phyloP scores from a whole-genome alignment of 2,329 filamentous ascomycete genomes.

The Xylariaceae sp. region DNA sequence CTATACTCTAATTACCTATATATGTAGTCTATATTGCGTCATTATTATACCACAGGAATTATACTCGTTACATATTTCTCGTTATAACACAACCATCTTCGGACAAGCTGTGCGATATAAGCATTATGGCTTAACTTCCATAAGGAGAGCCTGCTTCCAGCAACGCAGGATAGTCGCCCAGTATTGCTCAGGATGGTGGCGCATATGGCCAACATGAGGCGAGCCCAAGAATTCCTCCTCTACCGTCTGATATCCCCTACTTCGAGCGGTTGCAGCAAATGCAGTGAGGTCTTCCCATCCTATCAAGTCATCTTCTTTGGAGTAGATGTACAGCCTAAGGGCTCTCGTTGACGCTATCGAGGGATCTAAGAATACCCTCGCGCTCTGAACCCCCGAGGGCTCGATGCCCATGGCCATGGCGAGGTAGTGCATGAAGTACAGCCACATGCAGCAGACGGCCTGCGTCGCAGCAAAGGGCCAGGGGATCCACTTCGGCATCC shows the following conservation, averaged over 20 bases:
- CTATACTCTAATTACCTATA: no score
- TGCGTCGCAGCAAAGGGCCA: constrained; percentile 48
- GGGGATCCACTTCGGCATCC: constrained; percentile 43
- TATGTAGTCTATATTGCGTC: no score
- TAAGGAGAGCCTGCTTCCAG: constrained; percentile 24
- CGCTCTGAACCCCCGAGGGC: constrained; percentile 38
- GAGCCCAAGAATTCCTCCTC: constrained; percentile 54
- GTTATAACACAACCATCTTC: no score
- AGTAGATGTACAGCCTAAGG: constrained; percentile 55
- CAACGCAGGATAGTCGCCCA: constrained; percentile 43
- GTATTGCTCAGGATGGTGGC: constrained; percentile 52
- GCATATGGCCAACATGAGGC: constrained; percentile 59
- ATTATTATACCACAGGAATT: no score
- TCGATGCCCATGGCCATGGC: constrained; percentile 37
- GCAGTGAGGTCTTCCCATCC: constrained; percentile 51
- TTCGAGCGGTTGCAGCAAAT: constrained; percentile 45
- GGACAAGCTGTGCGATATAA: no score
- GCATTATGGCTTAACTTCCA: not conserved
- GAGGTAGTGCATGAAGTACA: constrained; percentile 35
- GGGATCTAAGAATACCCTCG: constrained; percentile 34
- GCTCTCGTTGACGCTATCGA: constrained; percentile 34
- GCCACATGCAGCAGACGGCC: constrained; percentile 40
- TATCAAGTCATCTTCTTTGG: constrained; percentile 55
- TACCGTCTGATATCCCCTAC: constrained; percentile 46
- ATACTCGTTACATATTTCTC: no score